Conservation (phyloP, 225 moss, liverwort and hornwort species). For the Pleurozium schreberi region DNA sequence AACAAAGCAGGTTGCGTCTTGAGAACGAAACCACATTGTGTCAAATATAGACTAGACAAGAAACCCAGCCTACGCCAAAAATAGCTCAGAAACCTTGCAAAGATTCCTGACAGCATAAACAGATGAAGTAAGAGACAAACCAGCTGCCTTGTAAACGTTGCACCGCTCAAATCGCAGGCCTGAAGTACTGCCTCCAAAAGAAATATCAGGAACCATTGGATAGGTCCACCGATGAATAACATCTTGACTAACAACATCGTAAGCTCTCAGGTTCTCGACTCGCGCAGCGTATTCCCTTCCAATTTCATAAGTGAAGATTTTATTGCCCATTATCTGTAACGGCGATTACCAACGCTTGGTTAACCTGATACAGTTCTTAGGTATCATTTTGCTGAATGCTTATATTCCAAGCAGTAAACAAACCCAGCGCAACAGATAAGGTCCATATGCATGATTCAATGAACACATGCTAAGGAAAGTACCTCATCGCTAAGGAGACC, state of each 20-base stretch:
- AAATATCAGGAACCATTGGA: slow-evolving; percentile 93
- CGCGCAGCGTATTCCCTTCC: slow-evolving; percentile 89
- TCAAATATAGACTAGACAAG: background rate
- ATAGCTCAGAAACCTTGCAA: background rate
- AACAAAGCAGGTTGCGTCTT: background rate
- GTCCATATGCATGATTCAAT: background rate
- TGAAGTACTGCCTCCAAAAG: slow-evolving; percentile 51
- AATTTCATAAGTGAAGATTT: slow-evolving; percentile 85
- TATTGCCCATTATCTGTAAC: slow-evolving; percentile 88
- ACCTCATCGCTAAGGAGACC: slow-evolving; percentile 98
- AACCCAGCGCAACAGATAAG: background rate
- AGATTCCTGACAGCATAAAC: background rate
- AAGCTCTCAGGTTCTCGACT: slow-evolving; percentile 84
- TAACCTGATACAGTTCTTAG: background rate
- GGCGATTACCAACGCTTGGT: background rate
- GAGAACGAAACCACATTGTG: background rate
- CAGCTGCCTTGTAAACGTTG: slow-evolving; percentile 87
- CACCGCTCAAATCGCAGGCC: slow-evolving; percentile 73
- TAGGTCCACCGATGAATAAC: slow-evolving; percentile 91
- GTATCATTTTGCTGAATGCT: background rate
- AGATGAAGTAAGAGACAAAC: slow-evolving; percentile 27
- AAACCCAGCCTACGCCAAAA: background rate
- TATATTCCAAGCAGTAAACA: background rate
- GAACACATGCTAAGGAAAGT: background rate
- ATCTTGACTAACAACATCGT: slow-evolving; percentile 90